Conservation (phyloP, 352 stramenopile species). For the Pythium brachiatum region DNA sequence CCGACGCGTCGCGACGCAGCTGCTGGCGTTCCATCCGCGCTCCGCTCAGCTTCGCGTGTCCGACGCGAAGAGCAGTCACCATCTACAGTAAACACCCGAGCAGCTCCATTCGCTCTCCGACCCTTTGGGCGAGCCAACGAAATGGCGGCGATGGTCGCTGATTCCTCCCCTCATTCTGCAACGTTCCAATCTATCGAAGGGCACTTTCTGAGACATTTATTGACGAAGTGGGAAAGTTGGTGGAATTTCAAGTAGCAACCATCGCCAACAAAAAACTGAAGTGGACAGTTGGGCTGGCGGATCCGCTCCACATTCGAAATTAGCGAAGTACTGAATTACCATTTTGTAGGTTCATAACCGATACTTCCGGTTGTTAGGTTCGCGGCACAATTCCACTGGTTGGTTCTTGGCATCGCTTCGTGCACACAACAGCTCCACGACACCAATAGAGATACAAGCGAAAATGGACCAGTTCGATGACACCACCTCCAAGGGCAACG, state of each 20-base stretch:
- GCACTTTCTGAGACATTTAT: neutral
- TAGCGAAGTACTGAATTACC: conserved; percentile 10
- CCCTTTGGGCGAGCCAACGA: conserved; percentile 2
- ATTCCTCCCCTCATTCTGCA: conserved; percentile 6
- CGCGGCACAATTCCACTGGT: neutral
- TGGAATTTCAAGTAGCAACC: neutral
- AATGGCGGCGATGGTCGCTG: conserved; percentile 4
- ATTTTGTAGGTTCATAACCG: conserved; percentile 3
- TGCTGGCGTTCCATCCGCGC: conserved; percentile 3
- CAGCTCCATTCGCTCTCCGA: neutral
- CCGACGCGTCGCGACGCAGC: neutral
- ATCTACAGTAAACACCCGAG: no score
- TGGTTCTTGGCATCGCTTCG: conserved; percentile 28
- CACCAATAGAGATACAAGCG: neutral
- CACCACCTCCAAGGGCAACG: conserved; percentile 27
- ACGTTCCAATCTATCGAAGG: neutral
- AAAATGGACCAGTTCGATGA: conserved; percentile 76
- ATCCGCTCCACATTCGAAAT: conserved; percentile 12
- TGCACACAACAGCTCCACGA: conserved; percentile 1
- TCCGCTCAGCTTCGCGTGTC: neutral
- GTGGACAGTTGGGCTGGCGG: conserved; percentile 22
- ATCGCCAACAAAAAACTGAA: conserved; percentile 4
- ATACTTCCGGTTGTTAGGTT: conserved; percentile 1
- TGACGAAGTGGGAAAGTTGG: neutral
- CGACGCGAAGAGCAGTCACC: neutral